phyloP scores from a whole-genome alignment of 2,329 filamentous ascomycete species.

The Cercospora berteroae region DNA sequence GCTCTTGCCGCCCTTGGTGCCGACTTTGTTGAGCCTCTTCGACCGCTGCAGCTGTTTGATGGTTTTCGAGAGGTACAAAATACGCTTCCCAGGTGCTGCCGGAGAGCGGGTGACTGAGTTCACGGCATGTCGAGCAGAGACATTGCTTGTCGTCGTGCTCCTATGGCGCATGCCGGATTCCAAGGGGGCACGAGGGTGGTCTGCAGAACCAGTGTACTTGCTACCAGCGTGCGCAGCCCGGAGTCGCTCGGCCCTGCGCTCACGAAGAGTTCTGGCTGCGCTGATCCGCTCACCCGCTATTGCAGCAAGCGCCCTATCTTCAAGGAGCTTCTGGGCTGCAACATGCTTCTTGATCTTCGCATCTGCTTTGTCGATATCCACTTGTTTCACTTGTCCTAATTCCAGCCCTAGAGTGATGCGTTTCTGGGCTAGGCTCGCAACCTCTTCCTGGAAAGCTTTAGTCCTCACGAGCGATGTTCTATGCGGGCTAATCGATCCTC shows the following conservation, averaged over 20 bases:
- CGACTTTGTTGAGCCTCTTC: background rate
- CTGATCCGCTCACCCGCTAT: background rate
- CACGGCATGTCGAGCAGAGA: background rate
- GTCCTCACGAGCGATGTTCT: background rate
- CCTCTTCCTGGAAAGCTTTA: background rate
- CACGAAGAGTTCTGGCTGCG: background rate
- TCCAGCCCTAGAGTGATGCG: slow-evolving; percentile 6
- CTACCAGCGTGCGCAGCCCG: background rate
- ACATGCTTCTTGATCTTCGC: background rate
- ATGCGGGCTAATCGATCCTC: background rate
- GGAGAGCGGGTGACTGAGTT: background rate
- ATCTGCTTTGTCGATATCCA: background rate
- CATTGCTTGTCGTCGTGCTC: background rate
- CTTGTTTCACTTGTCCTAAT: slow-evolving; percentile 1
- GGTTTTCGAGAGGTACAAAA: background rate
- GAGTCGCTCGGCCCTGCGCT: background rate
- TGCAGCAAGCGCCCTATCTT: background rate
- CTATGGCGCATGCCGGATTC: background rate
- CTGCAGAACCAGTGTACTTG: background rate
- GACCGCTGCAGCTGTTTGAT: background rate
- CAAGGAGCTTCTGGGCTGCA: background rate
- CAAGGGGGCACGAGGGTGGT: background rate
- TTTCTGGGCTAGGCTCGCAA: background rate
- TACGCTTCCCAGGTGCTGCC: background rate
- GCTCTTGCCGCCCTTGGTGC: background rate